phyloP scores from a whole-genome alignment of 495 filamentous ascomycete species.

The Lasiosphaeria miniovina region DNA sequence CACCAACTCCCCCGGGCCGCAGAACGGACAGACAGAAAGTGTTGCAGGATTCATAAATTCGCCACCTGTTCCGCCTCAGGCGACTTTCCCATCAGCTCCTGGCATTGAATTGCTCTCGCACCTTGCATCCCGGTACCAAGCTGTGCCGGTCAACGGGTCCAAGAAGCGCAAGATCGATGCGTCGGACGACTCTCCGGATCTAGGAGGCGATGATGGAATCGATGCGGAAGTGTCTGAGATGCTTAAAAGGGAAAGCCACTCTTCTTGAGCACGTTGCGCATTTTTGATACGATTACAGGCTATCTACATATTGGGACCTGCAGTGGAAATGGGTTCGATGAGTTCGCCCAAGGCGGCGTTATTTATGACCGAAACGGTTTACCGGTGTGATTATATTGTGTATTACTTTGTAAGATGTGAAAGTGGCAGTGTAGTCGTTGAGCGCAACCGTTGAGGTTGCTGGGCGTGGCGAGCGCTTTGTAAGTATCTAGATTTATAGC shows the following conservation, averaged over 20 bases:
- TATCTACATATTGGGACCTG: too few species aligned
- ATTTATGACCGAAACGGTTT: too few species aligned
- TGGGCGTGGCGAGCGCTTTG: too few species aligned
- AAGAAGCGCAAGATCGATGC: slow-evolving; percentile 69
- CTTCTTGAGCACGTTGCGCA: not conserved
- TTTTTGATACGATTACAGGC: too few species aligned
- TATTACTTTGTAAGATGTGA: too few species aligned
- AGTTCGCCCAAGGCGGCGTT: too few species aligned
- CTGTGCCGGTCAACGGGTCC: slow-evolving; percentile 50
- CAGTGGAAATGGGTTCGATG: too few species aligned
- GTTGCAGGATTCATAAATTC: slow-evolving; percentile 2
- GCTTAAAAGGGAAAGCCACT: slow-evolving; percentile 53
- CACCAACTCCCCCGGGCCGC: slow-evolving; percentile 22
- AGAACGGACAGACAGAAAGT: slow-evolving; percentile 22
- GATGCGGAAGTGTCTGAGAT: slow-evolving; percentile 84
- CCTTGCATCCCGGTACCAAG: slow-evolving; percentile 46
- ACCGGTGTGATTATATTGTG: too few species aligned
- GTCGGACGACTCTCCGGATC: slow-evolving; percentile 63
- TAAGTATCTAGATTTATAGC: too few species aligned
- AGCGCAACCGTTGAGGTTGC: too few species aligned
- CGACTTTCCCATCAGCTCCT: slow-evolving; percentile 38
- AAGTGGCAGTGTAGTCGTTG: too few species aligned
- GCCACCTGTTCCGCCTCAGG: not conserved
- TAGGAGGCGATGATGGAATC: slow-evolving; percentile 67
- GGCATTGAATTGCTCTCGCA: slow-evolving; percentile 52